phyloP scores from a whole-genome alignment of 257 asterid genomes.

The Hygrophila difformis region DNA sequence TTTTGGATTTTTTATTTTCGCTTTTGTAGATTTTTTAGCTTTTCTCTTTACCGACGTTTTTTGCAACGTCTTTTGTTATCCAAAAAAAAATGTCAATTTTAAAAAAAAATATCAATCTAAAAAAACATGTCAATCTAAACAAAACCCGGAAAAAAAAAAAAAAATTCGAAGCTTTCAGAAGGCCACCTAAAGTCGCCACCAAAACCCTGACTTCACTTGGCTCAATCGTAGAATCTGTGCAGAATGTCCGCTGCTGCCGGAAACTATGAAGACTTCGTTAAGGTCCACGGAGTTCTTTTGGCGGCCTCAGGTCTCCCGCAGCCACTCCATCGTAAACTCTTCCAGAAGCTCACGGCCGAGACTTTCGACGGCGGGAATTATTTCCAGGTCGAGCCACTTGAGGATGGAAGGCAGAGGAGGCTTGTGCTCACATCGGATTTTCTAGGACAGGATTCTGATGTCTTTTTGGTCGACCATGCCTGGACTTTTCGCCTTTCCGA shows the following conservation, averaged over 20 bases:
- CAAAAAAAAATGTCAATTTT: no score
- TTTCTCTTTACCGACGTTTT: no score
- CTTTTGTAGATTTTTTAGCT: no score
- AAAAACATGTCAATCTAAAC: no score
- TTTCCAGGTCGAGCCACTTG: constrained; percentile 86
- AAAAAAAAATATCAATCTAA: no score
- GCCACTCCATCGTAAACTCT: constrained; percentile 59
- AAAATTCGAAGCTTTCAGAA: not conserved
- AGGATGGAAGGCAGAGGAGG: constrained; percentile 74
- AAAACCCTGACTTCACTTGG: constrained; percentile 18
- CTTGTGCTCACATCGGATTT: constrained; percentile 43
- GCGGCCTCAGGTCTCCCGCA: constrained; percentile 80
- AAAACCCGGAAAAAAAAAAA: no score
- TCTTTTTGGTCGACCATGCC: constrained; percentile 89
- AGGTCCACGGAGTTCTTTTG: constrained; percentile 64
- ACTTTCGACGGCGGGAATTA: constrained; percentile 78
- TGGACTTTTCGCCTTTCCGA: constrained; percentile 93
- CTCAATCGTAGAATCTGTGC: constrained; percentile 2
- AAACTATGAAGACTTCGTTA: constrained; percentile 58
- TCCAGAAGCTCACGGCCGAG: constrained; percentile 66
- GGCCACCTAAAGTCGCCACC: not conserved
- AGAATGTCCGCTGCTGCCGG: constrained; percentile 39
- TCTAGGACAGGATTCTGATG: constrained; percentile 53
- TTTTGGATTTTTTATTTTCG: no score
- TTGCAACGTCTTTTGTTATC: no score